Evolutionary conservation across 2,329 filamentous ascomycete species (phyloP).

Genomic region (Bipolaris oryzae): DNA sequence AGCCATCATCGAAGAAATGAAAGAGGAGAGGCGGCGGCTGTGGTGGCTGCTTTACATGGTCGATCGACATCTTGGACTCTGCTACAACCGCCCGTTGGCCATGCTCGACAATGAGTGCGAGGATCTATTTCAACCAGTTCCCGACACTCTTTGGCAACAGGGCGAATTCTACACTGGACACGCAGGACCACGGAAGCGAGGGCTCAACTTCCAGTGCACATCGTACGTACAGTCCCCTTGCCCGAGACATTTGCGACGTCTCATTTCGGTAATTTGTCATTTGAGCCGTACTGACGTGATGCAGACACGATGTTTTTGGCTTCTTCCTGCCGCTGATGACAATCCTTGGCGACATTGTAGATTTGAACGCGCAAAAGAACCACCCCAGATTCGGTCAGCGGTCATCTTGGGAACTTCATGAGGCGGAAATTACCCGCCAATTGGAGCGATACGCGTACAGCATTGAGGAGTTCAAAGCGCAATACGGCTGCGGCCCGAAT

Average conservation of each 20-base stretch:
- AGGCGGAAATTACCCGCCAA: constrained; percentile 77
- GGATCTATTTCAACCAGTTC: constrained; percentile 79
- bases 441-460: constrained; percentile 83
- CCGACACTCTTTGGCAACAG: constrained; percentile 83
- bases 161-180: constrained; percentile 71
- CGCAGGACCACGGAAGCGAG: constrained; percentile 55
- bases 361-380: constrained; percentile 85
- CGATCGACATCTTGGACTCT: constrained; percentile 80
- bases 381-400: constrained; percentile 82
- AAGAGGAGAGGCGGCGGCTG: constrained; percentile 83
- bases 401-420: constrained; percentile 77
- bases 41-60: constrained; percentile 96
- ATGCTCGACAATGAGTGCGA: constrained; percentile 84
- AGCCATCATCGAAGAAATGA: constrained; percentile 54
- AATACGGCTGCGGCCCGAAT: constrained; percentile 48
- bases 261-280: neutral
- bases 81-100: constrained; percentile 87
- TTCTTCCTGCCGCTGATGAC: constrained; percentile 93
- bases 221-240: constrained; percentile 52
- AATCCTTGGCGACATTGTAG: constrained; percentile 89
- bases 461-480: constrained; percentile 67
- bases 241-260: neutral
- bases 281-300: constrained; percentile 6
- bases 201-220: constrained; percentile 80
- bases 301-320: constrained; percentile 78